Conservation (phyloP, 805 yeast genomes). For the Cyberlindnera subsufficiens region DNA sequence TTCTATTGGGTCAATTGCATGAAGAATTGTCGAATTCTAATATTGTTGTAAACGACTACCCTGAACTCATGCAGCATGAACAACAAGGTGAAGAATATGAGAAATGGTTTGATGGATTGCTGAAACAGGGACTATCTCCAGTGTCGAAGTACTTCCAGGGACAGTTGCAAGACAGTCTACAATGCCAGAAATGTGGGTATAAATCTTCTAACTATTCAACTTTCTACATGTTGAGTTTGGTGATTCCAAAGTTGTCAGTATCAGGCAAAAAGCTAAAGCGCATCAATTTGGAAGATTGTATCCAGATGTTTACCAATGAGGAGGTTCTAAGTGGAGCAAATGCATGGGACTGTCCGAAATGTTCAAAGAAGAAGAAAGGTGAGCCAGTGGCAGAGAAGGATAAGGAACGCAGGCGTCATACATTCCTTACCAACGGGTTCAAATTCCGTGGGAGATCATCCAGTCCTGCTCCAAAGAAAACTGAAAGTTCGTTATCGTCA, state of each 20-base stretch:
- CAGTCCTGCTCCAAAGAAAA: constrained; percentile 13
- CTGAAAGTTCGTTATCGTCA: constrained; percentile 14
- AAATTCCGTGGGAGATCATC: constrained; percentile 26
- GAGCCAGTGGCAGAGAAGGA: constrained; percentile 19
- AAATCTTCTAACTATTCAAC: constrained; percentile 55
- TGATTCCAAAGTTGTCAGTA: constrained; percentile 39
- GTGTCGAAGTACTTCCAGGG: constrained; percentile 66
- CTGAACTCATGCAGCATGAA: constrained; percentile 31
- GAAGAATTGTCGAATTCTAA: constrained; percentile 48
- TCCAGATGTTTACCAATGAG: constrained; percentile 52
- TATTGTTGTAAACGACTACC: constrained; percentile 32
- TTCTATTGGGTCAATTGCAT: constrained; percentile 61
- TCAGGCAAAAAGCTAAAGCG: constrained; percentile 27
- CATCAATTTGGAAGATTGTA: constrained; percentile 55
- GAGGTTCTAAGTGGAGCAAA: constrained; percentile 67
- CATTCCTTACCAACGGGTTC: constrained; percentile 18
- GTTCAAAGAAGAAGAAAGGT: constrained; percentile 28
- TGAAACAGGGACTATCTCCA: constrained; percentile 62
- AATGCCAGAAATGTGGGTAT: constrained; percentile 61
- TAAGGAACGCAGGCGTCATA: constrained; percentile 15
- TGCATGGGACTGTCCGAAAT: constrained; percentile 82
- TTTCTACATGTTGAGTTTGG: constrained; percentile 57
- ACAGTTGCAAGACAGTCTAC: constrained; percentile 58
- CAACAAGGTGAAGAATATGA: constrained; percentile 43
- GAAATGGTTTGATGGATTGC: constrained; percentile 52